Evolutionary conservation across 1,139 yeast genomes (phyloP).

Genomic region (Magnusiomyces suaveolens): DNA sequence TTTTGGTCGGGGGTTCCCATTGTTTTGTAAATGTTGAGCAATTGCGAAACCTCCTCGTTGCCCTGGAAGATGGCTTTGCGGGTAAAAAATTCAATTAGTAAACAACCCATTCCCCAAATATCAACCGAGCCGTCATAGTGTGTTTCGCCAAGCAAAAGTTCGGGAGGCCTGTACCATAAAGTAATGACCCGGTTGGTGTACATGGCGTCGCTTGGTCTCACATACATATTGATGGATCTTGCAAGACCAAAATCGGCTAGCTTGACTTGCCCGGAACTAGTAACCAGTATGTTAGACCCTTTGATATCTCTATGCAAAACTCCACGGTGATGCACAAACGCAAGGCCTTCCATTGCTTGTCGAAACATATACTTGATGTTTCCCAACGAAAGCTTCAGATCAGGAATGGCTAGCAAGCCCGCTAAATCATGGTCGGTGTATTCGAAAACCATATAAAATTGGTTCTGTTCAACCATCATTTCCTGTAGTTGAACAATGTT

Average conservation of each 20-base stretch:
- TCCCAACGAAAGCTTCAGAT: slow-evolving; percentile 49
- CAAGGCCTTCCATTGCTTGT: slow-evolving; percentile 72
- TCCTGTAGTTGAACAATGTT: slow-evolving; percentile 76
- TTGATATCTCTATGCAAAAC: slow-evolving; percentile 90
- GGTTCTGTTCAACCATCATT: slow-evolving; percentile 76
- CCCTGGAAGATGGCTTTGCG: slow-evolving; percentile 78
- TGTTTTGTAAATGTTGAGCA: slow-evolving; percentile 61
- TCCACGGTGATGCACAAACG: slow-evolving; percentile 67
- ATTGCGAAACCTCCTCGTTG: slow-evolving; percentile 75
- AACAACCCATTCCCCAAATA: slow-evolving; percentile 95
- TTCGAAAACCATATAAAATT: slow-evolving; percentile 83
- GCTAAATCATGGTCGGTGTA: slow-evolving; percentile 90
- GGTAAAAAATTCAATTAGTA: slow-evolving; percentile 70
- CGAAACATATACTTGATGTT: slow-evolving; percentile 68
- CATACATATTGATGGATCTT: slow-evolving; percentile 31
- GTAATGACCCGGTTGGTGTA: slow-evolving; percentile 94
- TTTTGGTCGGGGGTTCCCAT: slow-evolving; percentile 78
- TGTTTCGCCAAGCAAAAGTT: slow-evolving; percentile 78
- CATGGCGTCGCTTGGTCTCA: slow-evolving; percentile 16
- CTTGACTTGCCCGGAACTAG: slow-evolving; percentile 61
- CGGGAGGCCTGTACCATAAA: slow-evolving; percentile 96
- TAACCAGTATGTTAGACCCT: slow-evolving; percentile 80
- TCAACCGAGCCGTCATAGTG: slow-evolving; percentile 86
- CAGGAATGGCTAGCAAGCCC: slow-evolving; percentile 75
- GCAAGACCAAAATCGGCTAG: slow-evolving; percentile 95